Evolutionary conservation across 495 filamentous ascomycete genomes (phyloP), one percentile per base, ranked within the genome.

Genomic region (Penicillium paradoxum): DNA sequence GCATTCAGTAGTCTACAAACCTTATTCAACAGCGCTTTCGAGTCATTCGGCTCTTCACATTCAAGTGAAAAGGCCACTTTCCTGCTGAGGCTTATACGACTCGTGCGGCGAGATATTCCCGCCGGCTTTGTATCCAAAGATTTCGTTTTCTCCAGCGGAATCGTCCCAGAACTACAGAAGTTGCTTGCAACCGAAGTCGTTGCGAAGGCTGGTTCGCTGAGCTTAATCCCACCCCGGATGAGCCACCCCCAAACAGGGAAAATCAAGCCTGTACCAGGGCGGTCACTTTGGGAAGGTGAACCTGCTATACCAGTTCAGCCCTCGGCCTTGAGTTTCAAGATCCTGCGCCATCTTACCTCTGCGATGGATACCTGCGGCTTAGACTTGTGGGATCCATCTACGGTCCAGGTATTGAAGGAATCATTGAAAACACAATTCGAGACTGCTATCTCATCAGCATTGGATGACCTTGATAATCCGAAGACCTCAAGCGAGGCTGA

Each of bases 361-460:
- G 71, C 76, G 1, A 95, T 98, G 90, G 78, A 78, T 32, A 69
- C 73, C 11, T 72, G 73, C 9, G 93, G 93, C 1, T 70, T 73
- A 29, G 93, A 97, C 59, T 65, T 97, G 8, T 98, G 93, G 93
- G 91, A 84, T 50, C 79, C 83, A 3, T 79, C 76, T 3, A 87
- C 87, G 0, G 80, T 90, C 0, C 57, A 59, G 8, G 72, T 74
- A 2, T 59, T 97, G 39, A 95, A 92, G 70, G 51, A 54, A 8
- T 49, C 67, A 29, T 59, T 89, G 11, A 60, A 75, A 14, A 65
- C 63, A 36, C 72, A 68, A 15, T 29, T 72, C 2, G 53, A 66
- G 6, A 34, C n/a, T 14, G 11, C 51, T 11, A 36, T 71, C 21
- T 36, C 37, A 0, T 63, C 69, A n/a, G 53, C 55, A 11, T 32